Conservation (phyloP, 345 rosid genomes). For the Draba incana region DNA sequence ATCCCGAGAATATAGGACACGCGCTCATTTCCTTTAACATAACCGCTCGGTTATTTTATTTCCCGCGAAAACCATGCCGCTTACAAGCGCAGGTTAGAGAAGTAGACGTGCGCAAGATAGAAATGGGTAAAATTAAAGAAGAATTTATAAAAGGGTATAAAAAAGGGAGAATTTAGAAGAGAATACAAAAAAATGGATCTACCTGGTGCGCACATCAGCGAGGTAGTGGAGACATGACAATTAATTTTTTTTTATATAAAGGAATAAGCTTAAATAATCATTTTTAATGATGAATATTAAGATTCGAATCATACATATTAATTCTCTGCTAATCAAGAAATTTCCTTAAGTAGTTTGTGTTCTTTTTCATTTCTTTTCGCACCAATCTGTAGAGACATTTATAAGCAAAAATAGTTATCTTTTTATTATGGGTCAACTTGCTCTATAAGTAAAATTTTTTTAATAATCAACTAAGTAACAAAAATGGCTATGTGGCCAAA, state of each 20-base stretch:
- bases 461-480: too few relatives aligned
- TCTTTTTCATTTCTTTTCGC: neutral
- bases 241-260: neutral
- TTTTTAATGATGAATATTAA: conserved; percentile 5
- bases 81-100: conserved; percentile 28
- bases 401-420: neutral
- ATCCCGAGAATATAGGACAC: neutral
- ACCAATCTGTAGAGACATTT: neutral
- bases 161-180: conserved; percentile 19
- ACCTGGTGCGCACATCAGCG: conserved; percentile 47
- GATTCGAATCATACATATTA: conserved; percentile 26
- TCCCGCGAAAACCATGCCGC: too few relatives aligned
- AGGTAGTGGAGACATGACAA: conserved; percentile 43
- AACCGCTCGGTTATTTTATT: too few relatives aligned
- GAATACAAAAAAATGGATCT: conserved; percentile 33
- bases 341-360: neutral
- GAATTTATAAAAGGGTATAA: neutral
- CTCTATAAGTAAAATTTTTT: too few relatives aligned
- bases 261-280: too few relatives aligned
- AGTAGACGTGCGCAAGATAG: conserved; percentile 10
- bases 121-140: neutral
- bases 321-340: conserved; percentile 3
- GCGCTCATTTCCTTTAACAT: neutral
- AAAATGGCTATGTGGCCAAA: too few relatives aligned
- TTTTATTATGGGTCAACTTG: too few relatives aligned